These are phyloP conservation scores for Pistacia integerrima DNA, from an alignment of 345 rosid species.

Conservation along the genomic window DNA sequence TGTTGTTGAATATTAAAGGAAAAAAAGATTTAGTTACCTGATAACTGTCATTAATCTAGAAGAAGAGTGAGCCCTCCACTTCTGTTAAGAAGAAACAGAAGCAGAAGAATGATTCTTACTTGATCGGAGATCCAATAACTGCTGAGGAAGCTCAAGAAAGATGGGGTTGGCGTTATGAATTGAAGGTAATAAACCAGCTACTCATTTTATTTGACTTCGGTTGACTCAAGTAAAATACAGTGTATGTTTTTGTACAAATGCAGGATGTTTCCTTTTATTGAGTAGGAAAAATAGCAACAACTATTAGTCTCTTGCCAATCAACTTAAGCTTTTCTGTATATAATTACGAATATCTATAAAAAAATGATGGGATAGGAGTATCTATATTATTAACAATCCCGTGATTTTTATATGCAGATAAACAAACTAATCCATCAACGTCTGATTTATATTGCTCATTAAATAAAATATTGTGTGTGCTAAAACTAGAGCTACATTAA, in stretches of 20 bases:
- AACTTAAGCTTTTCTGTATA: neutral
- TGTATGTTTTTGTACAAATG: slow-evolving; percentile 1
- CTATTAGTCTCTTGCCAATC: neutral
- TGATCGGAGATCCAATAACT: slow-evolving; percentile 74
- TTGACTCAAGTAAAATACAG: slow-evolving; percentile 2
- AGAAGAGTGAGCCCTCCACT: slow-evolving; percentile 29
- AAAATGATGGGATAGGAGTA: no score
- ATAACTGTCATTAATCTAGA: neutral
- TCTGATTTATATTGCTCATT: no score
- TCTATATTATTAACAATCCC: no score
- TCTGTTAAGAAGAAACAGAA: slow-evolving; percentile 24
- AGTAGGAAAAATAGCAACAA: neutral
- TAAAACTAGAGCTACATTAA: no score
- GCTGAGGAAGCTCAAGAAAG: slow-evolving; percentile 68
- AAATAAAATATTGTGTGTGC: no score
- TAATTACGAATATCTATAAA: no score
- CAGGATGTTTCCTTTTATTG: neutral
- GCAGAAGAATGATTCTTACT: slow-evolving; percentile 23
- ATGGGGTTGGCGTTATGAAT: slow-evolving; percentile 90
- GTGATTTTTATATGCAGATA: no score
- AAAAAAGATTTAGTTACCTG: no score
- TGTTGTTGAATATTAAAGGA: no score
- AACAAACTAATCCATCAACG: no score
- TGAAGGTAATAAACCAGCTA: slow-evolving; percentile 55
- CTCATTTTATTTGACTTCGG: slow-evolving; percentile 16